Evolutionary conservation across 257 asterid species (phyloP).

Genomic region (Orobanche coerulescens): DNA sequence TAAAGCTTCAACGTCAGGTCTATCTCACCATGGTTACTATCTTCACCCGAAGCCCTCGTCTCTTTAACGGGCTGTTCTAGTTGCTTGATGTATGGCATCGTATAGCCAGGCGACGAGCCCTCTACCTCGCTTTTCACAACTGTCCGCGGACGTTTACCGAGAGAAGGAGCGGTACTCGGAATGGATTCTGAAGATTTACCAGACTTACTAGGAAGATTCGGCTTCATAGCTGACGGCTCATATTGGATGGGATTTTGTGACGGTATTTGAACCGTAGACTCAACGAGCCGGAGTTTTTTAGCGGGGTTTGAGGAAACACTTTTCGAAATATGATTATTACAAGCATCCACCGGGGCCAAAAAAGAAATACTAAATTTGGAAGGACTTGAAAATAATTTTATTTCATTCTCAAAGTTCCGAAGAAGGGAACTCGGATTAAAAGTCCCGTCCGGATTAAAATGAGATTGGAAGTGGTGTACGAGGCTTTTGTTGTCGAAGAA

Average conservation of each 20-base stretch:
- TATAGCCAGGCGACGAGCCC: background rate
- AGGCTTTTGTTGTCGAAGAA: constrained; percentile 20
- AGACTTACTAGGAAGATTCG: no score
- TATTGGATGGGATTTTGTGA: background rate
- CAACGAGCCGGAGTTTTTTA: background rate
- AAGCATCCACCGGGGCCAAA: background rate
- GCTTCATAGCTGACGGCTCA: no score
- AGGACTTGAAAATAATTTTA: background rate
- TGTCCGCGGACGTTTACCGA: background rate
- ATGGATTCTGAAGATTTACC: no score
- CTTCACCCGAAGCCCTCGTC: constrained; percentile 53
- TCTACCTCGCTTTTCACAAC: background rate
- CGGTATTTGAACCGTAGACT: background rate
- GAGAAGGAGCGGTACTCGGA: no score
- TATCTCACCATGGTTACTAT: constrained; percentile 12
- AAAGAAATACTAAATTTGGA: background rate
- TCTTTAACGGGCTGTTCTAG: background rate
- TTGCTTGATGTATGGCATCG: background rate
- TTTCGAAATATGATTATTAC: background rate
- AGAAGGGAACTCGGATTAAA: background rate
- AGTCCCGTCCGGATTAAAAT: constrained; percentile 12
- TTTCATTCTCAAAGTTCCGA: background rate
- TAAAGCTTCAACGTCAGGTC: background rate
- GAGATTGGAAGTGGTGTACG: constrained; percentile 20
- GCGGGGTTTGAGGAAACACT: background rate